Conservation (phyloP, 2,329 filamentous ascomycete genomes). For the Cytospora mali region DNA sequence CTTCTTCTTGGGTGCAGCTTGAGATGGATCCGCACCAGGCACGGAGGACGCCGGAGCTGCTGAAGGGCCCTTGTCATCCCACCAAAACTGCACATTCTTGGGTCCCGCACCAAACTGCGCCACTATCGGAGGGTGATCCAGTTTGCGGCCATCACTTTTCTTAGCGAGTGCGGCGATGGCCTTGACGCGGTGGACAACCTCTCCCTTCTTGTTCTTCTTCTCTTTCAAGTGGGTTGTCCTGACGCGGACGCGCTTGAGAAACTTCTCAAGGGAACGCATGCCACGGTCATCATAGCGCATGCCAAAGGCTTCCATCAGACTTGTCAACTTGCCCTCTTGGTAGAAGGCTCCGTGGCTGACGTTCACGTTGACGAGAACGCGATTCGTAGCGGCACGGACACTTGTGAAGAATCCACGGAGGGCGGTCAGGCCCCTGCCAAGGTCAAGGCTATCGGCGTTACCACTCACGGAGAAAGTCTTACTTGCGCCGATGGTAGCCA, state of each 20-base stretch:
- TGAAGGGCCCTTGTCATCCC: slow-evolving; percentile 35
- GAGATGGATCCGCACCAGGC: slow-evolving; percentile 4
- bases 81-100: slow-evolving; percentile 57
- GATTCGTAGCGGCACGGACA: slow-evolving; percentile 38
- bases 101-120: slow-evolving; percentile 47
- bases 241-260: slow-evolving; percentile 43
- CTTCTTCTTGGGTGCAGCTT: slow-evolving; percentile 20
- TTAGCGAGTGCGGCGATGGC: slow-evolving; percentile 42
- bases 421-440: slow-evolving; percentile 36
- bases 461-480: slow-evolving; percentile 35
- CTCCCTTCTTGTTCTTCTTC: slow-evolving; percentile 38
- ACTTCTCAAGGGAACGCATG: slow-evolving; percentile 36
- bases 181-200: slow-evolving; percentile 42
- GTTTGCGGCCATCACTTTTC: slow-evolving; percentile 37
- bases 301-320: slow-evolving; percentile 27
- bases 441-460: slow-evolving; percentile 26
- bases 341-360: slow-evolving; percentile 41
- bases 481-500: slow-evolving; percentile 36
- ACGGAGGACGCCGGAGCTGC: neutral
- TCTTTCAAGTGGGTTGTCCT: slow-evolving; percentile 42
- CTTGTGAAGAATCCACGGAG: slow-evolving; percentile 41
- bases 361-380: slow-evolving; percentile 42
- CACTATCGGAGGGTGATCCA: slow-evolving; percentile 36
- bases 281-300: slow-evolving; percentile 6
- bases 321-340: slow-evolving; percentile 31